Percentiles rank a stretch among this genome's conserved stretches.
Evolutionary conservation across 73 alveolate genomes (phyloP).

Genomic region (Tetrahymena malaccensis): DNA sequence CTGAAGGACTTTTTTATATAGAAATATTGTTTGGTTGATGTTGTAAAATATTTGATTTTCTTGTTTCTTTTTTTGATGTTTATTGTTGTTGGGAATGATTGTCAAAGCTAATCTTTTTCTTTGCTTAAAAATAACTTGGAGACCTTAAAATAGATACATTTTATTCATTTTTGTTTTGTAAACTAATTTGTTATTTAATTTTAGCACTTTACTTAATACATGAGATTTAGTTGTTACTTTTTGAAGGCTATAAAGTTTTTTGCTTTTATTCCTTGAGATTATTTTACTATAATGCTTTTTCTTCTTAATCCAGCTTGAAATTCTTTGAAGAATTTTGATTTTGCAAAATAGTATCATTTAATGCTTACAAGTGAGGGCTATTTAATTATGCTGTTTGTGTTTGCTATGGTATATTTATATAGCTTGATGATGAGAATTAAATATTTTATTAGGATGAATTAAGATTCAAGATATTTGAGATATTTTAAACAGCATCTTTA

Average conservation of each 20-base stretch:
- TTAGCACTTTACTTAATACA: too few species aligned
- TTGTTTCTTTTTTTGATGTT: not conserved
- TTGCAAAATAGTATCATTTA: not conserved
- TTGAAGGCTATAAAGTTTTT: not conserved
- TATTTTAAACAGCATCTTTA: not conserved
- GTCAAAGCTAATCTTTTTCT: not conserved
- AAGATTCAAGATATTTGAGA: not conserved
- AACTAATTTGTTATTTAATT: too few species aligned
- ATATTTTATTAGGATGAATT: not conserved
- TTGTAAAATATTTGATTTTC: not conserved
- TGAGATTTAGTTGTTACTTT: not conserved
- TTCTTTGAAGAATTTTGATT: not conserved
- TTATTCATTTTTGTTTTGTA: not conserved
- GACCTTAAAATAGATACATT: not conserved
- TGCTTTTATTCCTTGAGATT: not conserved
- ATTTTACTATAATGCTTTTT: too few species aligned
- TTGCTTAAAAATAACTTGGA: not conserved
- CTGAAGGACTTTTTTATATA: not conserved
- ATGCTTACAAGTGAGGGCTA: not conserved
- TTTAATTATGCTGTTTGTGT: too few species aligned
- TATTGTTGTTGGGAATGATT: not conserved
- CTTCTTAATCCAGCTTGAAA: not conserved
- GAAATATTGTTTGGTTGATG: not conserved
- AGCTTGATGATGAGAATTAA: not conserved
- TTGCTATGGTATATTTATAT: not conserved